Percentiles rank a stretch among this genome's conserved stretches.
Conservation (phyloP, 2,329 filamentous ascomycete genomes). For the Aspergillus novoparasiticus region DNA sequence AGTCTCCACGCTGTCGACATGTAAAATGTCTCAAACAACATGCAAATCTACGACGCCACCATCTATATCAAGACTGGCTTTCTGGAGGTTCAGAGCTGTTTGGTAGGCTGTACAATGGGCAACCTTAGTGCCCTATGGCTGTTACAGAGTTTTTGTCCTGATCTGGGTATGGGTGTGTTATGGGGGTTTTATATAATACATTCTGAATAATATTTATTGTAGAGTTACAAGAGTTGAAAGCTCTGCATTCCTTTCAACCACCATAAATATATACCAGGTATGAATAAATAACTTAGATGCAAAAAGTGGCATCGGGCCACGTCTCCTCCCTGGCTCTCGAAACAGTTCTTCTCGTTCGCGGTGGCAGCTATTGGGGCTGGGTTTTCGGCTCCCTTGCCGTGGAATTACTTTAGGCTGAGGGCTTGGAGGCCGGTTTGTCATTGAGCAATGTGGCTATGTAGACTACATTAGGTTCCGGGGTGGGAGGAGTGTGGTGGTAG, state of each 20-base stretch:
- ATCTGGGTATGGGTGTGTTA: conserved; percentile 52
- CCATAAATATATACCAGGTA: conserved; percentile 3
- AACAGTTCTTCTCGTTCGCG: conserved; percentile 53
- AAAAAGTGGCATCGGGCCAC: conserved; percentile 55
- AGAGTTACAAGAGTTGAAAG: no score
- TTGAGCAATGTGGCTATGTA: conserved; percentile 1
- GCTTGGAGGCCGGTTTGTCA: conserved; percentile 49
- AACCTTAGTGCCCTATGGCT: conserved; percentile 61
- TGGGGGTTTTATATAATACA: conserved; percentile 44
- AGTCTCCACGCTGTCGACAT: neutral
- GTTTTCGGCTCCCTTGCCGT: conserved; percentile 54
- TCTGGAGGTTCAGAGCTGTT: conserved; percentile 57
- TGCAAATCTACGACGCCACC: neutral
- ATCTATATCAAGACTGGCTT: conserved; percentile 15
- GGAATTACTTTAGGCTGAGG: conserved; percentile 54
- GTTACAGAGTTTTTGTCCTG: conserved; percentile 52
- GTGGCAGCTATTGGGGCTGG: conserved; percentile 34
- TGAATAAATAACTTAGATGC: neutral
- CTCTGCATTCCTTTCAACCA: no score
- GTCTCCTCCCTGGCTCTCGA: conserved; percentile 57
- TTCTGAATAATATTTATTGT: no score
- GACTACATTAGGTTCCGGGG: neutral
- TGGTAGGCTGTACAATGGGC: conserved; percentile 58
- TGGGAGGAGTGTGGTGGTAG: neutral
- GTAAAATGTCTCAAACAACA: neutral